Evolutionary conservation across 306 rosid genomes (phyloP), one percentile per base, ranked within the genome.

Genomic region (Fragaria iinumae): DNA sequence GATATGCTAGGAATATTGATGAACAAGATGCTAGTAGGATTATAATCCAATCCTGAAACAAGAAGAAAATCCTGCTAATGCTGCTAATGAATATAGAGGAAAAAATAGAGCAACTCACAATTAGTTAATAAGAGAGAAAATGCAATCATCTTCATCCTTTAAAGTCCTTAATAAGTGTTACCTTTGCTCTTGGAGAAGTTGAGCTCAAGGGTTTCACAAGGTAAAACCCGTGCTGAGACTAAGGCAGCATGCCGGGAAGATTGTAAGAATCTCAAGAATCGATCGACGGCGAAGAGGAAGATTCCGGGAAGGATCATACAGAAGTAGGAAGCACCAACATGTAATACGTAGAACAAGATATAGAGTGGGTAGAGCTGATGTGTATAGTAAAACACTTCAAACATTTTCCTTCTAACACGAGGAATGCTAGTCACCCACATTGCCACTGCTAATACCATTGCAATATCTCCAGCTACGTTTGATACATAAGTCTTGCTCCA

Each of bases 1-100:
- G 97, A 92, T 77, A 90, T 79, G 39, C 78, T 80, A 1, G 96
- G 93, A 73, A 92, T 89, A 29, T 92, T 92, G 43, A 92, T 77
- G 69, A 86, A 88, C 85, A 92, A 70, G 17, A 86, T 63, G 80
- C 96, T 90, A 11, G 93, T 80, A 0, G 97, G 90, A 79, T 81
- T 90, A 73, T 88, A 84, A 53, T 47, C 29, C 69, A 92, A 87
- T 34, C 87, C 97, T 91, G 86, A 23, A 73, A 70, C 67, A 79
- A 64, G 69, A 34, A 64, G 13, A 64, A 70, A 23, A 56, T 16
- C n/a, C 11, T 41, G 29, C 21, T 67, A 25, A 25, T 25, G n/a
- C 11, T 41, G 29, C 21, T 67, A 25, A 25, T 25, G n/a, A 5
- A 38, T 18, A 20, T 53, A 7, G 8, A 17, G 25, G 25, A 25